Evolutionary conservation across 768 basidiomycete genomes (phyloP), one percentile per base, ranked within the genome.

Genomic region (Boletus huronensis): DNA sequence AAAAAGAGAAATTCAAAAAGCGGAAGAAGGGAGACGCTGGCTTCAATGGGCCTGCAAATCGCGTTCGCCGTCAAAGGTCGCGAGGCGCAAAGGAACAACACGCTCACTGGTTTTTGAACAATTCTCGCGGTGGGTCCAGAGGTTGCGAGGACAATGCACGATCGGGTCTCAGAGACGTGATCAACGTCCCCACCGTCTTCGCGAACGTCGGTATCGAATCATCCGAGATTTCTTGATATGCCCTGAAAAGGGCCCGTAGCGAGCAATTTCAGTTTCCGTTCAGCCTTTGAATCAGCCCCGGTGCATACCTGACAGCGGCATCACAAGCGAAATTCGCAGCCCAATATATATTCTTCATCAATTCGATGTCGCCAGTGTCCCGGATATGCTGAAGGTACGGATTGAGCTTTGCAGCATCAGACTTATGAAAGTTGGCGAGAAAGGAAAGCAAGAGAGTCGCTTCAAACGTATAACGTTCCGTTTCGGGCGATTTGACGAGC

Each of bases 371-470:
- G 4, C 68, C 59, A 0, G 75, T 77, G 29, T 77, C 75, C 34
- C 70, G 70, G 28, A 88, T 80, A 25, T 74, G 72, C 25, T 77
- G 77, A 9, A 87, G 72, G 62, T 85, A 88, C 1, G 81, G 81
- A 65, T 89, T 89, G 36, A 86, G 75, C 58, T 79, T 84, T 10
- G 83, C 81, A 10, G 84, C 84, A 62, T 87, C 85, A 0, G 84
- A 85, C 61, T 83, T 85, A 65, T 88, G 87, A 64, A 83, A 89
- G 61, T 86, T 87, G 50, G 82, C 82, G 2, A 89, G 76, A 32
- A 87, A 68, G 11, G 81, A 75, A n/a, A 87, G 75, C 6, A 88
- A 70, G 6, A 87, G 70, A 0, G 76, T 70, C 1, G 83, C 81
- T 62, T 87, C 84, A 50, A 85, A 82, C 0, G 83, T 77, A 63